A percentile compares a stretch with the other conserved stretches of the same genome.
These are phyloP conservation scores for Paspalum notatum DNA, from an alignment of 176 grass and related monocot species.

Conservation along the genomic window DNA sequence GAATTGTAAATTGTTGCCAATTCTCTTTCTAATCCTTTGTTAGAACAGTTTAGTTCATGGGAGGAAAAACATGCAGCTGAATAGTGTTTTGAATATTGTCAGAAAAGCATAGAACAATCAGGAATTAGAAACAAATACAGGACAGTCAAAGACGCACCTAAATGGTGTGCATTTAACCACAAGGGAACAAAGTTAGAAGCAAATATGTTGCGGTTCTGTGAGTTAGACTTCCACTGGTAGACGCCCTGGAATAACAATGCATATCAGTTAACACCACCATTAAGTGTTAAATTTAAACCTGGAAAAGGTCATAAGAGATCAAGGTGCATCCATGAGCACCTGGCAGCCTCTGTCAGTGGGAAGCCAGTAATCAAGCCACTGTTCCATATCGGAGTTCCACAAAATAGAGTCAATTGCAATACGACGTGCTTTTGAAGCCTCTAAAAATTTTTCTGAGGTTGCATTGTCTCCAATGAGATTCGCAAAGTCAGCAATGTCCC, in stretches of 20 bases:
- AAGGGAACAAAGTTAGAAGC: slow-evolving; percentile 90
- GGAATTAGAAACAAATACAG: slow-evolving; percentile 12
- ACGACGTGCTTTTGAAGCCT: slow-evolving; percentile 58
- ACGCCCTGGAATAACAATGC: slow-evolving; percentile 54
- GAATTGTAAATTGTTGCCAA: neutral
- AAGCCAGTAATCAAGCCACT: slow-evolving; percentile 94
- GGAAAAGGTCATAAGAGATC: neutral
- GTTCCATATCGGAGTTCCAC: slow-evolving; percentile 80
- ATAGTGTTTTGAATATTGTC: neutral
- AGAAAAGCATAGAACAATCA: neutral
- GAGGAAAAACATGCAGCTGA: neutral
- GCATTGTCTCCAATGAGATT: slow-evolving; percentile 60
- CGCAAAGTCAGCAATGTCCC: slow-evolving; percentile 70
- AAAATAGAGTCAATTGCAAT: slow-evolving; percentile 72
- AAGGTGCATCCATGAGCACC: slow-evolving; percentile 42
- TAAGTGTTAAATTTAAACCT: neutral
- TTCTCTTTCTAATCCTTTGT: neutral
- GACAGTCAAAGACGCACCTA: slow-evolving; percentile 30
- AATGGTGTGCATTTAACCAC: slow-evolving; percentile 66
- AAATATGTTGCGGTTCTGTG: slow-evolving; percentile 68
- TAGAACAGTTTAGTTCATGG: neutral
- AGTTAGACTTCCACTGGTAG: slow-evolving; percentile 57
- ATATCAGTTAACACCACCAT: slow-evolving; percentile 24
- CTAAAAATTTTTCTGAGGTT: slow-evolving; percentile 55
- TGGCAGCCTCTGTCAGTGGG: slow-evolving; percentile 44